A percentile compares a stretch with the other conserved stretches of the same genome.
phyloP scores from a whole-genome alignment of 2,329 filamentous ascomycete genomes.

The Paecilomyces variotii region DNA sequence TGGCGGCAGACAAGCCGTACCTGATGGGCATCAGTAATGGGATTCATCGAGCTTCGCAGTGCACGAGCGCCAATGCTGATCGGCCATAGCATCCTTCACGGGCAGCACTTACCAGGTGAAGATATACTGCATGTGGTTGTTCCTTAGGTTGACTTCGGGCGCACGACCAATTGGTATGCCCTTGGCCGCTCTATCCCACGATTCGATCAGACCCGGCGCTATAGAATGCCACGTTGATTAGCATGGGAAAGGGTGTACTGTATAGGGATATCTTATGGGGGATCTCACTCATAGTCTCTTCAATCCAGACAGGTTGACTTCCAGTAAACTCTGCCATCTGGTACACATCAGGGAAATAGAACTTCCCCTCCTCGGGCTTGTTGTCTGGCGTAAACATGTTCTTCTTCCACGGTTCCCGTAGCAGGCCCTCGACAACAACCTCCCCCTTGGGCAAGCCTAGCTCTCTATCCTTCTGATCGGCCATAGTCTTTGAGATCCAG shows the following conservation, averaged over 20 bases:
- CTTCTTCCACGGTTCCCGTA: constrained; percentile 90
- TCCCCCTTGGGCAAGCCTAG: constrained; percentile 61
- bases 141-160: constrained; percentile 84
- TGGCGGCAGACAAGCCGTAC: constrained; percentile 79
- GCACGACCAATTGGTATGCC: constrained; percentile 85
- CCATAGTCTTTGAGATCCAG: constrained; percentile 77
- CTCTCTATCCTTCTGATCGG: constrained; percentile 53
- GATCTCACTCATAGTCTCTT: constrained; percentile 78
- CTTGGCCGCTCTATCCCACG: constrained; percentile 66
- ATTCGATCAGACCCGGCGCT: constrained; percentile 72
- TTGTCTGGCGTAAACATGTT: constrained; percentile 97
- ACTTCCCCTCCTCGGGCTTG: constrained; percentile 70
- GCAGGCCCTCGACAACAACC: constrained; percentile 72
- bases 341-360: constrained; percentile 88
- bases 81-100: neutral
- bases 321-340: constrained; percentile 82
- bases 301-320: constrained; percentile 86
- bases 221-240: constrained; percentile 8
- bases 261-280: neutral
- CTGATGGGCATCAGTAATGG: constrained; percentile 41
- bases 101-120: constrained; percentile 75
- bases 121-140: constrained; percentile 97
- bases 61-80: neutral
- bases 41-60: constrained; percentile 1
- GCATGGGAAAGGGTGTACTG: neutral